Evolutionary conservation across 2,329 filamentous ascomycete genomes (phyloP), one percentile per base, ranked within the genome.

Genomic region (Xylariaceae sp.): DNA sequence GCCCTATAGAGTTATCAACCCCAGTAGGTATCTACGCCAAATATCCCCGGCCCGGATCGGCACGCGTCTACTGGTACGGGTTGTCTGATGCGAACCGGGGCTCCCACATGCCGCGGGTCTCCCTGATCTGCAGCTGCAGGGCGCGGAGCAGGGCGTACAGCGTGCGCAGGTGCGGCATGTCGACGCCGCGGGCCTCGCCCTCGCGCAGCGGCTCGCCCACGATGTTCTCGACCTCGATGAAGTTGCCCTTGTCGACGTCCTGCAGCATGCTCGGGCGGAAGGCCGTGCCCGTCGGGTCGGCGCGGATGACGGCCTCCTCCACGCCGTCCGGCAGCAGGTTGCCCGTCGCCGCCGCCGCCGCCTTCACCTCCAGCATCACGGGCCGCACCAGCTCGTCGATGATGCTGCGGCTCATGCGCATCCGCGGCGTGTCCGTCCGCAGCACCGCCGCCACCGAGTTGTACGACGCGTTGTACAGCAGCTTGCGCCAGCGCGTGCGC

Each of bases 161-260:
- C 5, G 64, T 58, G 35, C 56, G 53, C 19, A 76, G 50, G 12
- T 63, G 70, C 0, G 71, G 70, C 54, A 67, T 68, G 2, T 55
- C 37, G 2, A 77, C 68, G 1, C 70, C 70, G 1, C 57, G 50
- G 19, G 48, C 50, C 41, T 63, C 61, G 0, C 64, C 73, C 43
- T 70, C 71, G 3, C 67, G 55, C 29, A 77, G 39, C n/a, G 72
- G 70, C 54, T 76, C 72, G 2, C 72, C 72, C 3, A 76, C 51
- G 22, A 77, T 61, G 40, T 67, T 72, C 47, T 77, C 71, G 30
- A 66, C 63, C 49, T 78, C 73, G 38, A 72, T 68, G 33, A 63
- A 69, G 44, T 73, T 75, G 12, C 70, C 29, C 44, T 75, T 74
- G 22, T 60, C 54, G 6, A 64, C 52, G 50, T 77, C 73, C 38